These are phyloP conservation scores for Fusarium chuoi DNA, from an alignment of 2,329 filamentous ascomycete species.

Conservation along the genomic window DNA sequence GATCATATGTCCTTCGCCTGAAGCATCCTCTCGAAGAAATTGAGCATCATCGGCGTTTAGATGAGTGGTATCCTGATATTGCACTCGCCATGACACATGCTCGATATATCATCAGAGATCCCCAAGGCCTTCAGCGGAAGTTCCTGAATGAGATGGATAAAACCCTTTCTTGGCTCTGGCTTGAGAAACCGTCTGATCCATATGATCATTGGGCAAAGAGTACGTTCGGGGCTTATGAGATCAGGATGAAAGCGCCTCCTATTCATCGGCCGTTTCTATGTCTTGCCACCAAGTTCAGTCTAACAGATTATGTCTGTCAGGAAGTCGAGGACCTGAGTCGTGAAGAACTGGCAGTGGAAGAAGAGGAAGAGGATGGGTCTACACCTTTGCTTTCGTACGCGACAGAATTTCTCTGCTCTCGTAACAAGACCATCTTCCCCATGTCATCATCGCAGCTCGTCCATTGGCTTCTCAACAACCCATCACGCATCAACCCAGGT, in stretches of 20 bases:
- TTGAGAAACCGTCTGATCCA: not conserved
- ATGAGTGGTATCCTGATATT: constrained; percentile 54
- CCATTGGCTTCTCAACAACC: not conserved
- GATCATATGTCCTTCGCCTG: constrained; percentile 43
- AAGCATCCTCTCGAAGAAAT: constrained; percentile 48
- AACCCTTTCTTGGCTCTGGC: constrained; percentile 8
- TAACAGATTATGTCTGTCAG: not conserved
- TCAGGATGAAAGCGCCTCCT: constrained; percentile 6
- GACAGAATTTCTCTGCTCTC: constrained; percentile 14
- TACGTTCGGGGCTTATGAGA: constrained; percentile 10
- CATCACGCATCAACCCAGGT: not conserved
- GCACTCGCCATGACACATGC: constrained; percentile 52
- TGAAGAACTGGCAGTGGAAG: no score
- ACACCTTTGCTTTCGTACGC: constrained; percentile 2
- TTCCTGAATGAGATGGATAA: constrained; percentile 11
- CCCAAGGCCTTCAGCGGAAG: not conserved
- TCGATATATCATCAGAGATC: constrained; percentile 40
- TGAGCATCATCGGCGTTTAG: constrained; percentile 51
- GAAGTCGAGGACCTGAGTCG: not conserved
- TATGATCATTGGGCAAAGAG: constrained; percentile 15
- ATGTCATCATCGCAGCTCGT: not conserved
- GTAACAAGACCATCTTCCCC: constrained; percentile 16
- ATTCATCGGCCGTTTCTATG: constrained; percentile 1
- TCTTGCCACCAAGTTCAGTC: constrained; percentile 4
- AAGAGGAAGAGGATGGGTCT: not conserved